Evolutionary conservation across 129 eudicot genomes (phyloP).

Genomic region (Flaveria sonorensis): DNA sequence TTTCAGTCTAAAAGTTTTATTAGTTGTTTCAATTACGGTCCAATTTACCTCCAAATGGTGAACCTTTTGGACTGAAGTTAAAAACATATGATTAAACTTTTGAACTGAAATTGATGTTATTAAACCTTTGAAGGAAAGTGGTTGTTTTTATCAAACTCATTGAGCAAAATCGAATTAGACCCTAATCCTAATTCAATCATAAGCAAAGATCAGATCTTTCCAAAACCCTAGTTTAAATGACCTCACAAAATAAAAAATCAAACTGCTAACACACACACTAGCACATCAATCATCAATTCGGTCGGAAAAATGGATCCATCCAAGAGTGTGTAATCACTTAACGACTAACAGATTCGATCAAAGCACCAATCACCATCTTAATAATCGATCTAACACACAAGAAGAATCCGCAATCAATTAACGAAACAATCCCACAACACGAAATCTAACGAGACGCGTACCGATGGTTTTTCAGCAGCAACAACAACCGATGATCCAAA

Average conservation of each 20-base stretch:
- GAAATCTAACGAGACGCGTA: slow-evolving; percentile 14
- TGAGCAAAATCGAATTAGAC: no score
- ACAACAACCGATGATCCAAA: neutral
- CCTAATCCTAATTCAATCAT: neutral
- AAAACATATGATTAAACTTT: no score
- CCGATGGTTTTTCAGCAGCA: slow-evolving; percentile 33
- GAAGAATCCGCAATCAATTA: no score
- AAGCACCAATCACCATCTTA: slow-evolving; percentile 10
- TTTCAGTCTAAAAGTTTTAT: no score
- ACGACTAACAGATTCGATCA: neutral
- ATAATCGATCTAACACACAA: neutral
- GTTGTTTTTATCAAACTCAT: no score
- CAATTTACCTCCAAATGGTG: no score
- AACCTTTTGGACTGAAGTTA: no score
- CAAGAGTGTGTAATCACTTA: slow-evolving; percentile 1
- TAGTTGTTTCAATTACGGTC: no score
- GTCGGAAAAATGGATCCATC: neutral
- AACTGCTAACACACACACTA: neutral
- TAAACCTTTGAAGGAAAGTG: no score
- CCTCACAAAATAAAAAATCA: neutral
- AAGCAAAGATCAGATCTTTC: neutral
- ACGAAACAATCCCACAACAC: slow-evolving; percentile 4
- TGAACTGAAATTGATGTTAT: no score
- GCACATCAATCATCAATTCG: neutral
- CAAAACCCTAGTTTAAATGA: slow-evolving; percentile 12